phyloP scores from a whole-genome alignment of 192 early-diverging fungal genomes.

The Endogone sp. region DNA sequence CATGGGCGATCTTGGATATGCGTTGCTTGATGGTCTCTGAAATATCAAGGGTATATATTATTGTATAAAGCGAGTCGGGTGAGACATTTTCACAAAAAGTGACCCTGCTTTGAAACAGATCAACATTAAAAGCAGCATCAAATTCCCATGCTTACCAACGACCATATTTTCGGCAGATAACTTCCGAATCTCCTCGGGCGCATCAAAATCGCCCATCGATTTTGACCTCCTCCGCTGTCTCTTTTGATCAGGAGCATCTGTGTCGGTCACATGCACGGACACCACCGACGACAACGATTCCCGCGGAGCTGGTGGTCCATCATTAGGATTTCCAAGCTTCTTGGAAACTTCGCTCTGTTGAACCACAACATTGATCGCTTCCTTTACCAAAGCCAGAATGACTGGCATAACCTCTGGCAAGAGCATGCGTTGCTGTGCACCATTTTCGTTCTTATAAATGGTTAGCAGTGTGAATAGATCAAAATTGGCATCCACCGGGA shows the following conservation, averaged over 20 bases:
- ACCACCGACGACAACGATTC: background rate
- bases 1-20: slow-evolving; percentile 20
- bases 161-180: background rate
- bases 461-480: slow-evolving; percentile 47
- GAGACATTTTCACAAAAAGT: too few relatives aligned
- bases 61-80: background rate
- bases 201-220: background rate
- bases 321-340: background rate
- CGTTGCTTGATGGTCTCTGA: background rate
- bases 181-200: background rate
- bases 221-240: background rate
- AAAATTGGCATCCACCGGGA: slow-evolving; percentile 39
- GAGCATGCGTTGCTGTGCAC: slow-evolving; percentile 6
- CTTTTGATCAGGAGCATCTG: background rate
- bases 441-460: slow-evolving; percentile 20
- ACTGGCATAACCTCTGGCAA: slow-evolving; percentile 47
- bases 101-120: too few relatives aligned
- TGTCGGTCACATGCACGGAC: background rate
- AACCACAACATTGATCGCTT: slow-evolving; percentile 30
- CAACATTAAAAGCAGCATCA: too few relatives aligned
- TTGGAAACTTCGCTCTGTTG: slow-evolving; percentile 10
- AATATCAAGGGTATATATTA: background rate
- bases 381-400: slow-evolving; percentile 43
- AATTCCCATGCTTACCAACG: background rate
- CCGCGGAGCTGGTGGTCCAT: background rate